These are phyloP conservation scores for Solanum piurae DNA, from an alignment of 257 asterid genomes.

Conservation along the genomic window DNA sequence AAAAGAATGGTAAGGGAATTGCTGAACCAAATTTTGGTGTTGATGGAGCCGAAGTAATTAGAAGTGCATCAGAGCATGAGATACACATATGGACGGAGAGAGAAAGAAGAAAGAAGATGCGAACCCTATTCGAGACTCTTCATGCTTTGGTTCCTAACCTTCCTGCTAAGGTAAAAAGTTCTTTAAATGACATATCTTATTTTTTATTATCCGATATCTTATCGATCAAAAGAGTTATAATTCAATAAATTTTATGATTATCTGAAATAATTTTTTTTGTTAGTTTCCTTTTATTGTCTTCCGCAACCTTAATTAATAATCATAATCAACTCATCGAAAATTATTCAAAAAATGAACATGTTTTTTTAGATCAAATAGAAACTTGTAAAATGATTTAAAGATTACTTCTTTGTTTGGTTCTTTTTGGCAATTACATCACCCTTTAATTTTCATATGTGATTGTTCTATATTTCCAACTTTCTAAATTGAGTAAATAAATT, in stretches of 20 bases:
- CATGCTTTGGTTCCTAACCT: constrained; percentile 81
- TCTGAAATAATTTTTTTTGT: background rate
- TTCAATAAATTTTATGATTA: background rate
- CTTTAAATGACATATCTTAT: background rate
- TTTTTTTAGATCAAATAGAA: background rate
- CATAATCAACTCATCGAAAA: background rate
- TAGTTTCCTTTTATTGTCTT: too few species aligned
- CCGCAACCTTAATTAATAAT: background rate
- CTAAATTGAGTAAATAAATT: background rate
- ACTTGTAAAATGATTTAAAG: background rate
- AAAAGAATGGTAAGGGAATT: background rate
- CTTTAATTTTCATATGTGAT: background rate
- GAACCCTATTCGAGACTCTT: constrained; percentile 55
- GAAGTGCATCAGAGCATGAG: constrained; percentile 49
- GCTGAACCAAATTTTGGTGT: background rate
- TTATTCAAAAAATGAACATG: background rate
- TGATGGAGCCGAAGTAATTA: background rate
- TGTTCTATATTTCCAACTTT: background rate
- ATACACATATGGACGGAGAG: constrained; percentile 74
- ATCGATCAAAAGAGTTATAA: too few species aligned
- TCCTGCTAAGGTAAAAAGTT: constrained; percentile 52
- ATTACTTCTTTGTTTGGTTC: background rate
- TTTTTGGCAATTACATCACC: background rate
- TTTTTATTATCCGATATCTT: background rate
- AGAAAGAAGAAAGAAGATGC: constrained; percentile 88